These are phyloP conservation scores for Wallacemonas sp. DNA, from an alignment of 208 protist species.

Conservation along the genomic window DNA sequence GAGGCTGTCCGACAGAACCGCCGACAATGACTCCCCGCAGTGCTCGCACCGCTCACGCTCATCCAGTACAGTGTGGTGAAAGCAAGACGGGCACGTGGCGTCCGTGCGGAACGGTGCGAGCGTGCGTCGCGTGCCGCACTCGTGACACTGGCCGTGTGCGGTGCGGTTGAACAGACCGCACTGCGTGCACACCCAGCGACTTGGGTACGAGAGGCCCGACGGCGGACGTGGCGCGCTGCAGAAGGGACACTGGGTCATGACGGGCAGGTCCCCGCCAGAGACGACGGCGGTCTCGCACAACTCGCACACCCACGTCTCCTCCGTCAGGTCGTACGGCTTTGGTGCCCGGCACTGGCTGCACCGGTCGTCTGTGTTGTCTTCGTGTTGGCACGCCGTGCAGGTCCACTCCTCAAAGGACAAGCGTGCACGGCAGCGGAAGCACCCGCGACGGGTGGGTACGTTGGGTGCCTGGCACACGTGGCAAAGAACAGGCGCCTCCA, in stretches of 20 bases:
- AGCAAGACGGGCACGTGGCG: conserved; percentile 56
- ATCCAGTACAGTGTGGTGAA: conserved; percentile 45
- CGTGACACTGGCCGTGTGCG: conserved; percentile 23
- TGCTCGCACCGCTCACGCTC: conserved; percentile 50
- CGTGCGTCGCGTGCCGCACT: conserved; percentile 50
- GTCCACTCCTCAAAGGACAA: conserved; percentile 46
- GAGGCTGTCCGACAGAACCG: conserved; percentile 25
- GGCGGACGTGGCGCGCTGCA: conserved; percentile 33
- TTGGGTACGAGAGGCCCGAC: conserved; percentile 38
- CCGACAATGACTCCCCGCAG: conserved; percentile 45
- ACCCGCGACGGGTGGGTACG: conserved; percentile 27
- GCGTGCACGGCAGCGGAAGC: conserved; percentile 70
- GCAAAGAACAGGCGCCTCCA: conserved; percentile 24
- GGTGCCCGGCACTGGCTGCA: conserved; percentile 45
- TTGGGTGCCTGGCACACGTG: conserved; percentile 60
- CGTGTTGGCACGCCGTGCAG: conserved; percentile 44
- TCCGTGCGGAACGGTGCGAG: conserved; percentile 33
- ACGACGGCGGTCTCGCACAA: conserved; percentile 64
- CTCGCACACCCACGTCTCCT: conserved; percentile 76
- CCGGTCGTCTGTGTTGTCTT: conserved; percentile 21
- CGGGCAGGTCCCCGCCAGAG: conserved; percentile 56
- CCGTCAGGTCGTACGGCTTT: conserved; percentile 37
- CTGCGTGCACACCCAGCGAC: conserved; percentile 50
- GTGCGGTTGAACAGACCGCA: conserved; percentile 55
- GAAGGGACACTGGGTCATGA: conserved; percentile 45